Evolutionary conservation across 164 flowering plant genomes (phyloP), one percentile per base, ranked within the genome.

Genomic region (Dillenia turbinata): DNA sequence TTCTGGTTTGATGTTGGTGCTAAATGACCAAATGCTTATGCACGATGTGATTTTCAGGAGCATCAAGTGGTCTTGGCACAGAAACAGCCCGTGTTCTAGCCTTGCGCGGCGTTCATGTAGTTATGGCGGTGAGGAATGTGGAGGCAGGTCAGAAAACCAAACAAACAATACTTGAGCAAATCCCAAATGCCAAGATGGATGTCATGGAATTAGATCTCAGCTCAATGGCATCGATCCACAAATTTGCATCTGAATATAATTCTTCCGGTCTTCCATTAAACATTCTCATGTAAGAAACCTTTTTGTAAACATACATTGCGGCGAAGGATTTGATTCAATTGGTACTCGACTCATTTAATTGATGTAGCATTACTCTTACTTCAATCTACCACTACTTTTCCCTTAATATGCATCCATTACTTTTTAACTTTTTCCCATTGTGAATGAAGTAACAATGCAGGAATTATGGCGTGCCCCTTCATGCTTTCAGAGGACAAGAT

Each of bases 401-500:
- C 6, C 40, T 4, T 33, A 4, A 33, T 33, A 33, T 33, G 40
- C 40, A 33, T 5, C 7, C 40, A 0, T 33, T 33, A 52, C 22
- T 12, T 12, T 1, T 1, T 1, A 33, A 33, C 40, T 33, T 33
- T 33, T 33, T 33, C 6, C 40, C 6, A 33, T 33, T 33, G 40
- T 33, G 40, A 33, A 33, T 33, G 22, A 66, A 88, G 95, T 57
- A 89, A 89, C 66, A 86, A 89, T 78, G 96, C 92, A 75, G 92
- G 96, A 43, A 65, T 86, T 5, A 81, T 85, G 90, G 75, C 72
- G 3, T 56, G 75, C 5, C 90, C 92, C 0, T 86, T 71, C 76
- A 70, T 13, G 73, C 90, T 89, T 49, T 85, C 90, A 12, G 57
- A 79, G 57, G 96, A 86, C 74, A 71, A 76, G 44, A 77, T 85